Conservation (phyloP, 139 green algal genomes). For the Ettlia oleoabundans region DNA sequence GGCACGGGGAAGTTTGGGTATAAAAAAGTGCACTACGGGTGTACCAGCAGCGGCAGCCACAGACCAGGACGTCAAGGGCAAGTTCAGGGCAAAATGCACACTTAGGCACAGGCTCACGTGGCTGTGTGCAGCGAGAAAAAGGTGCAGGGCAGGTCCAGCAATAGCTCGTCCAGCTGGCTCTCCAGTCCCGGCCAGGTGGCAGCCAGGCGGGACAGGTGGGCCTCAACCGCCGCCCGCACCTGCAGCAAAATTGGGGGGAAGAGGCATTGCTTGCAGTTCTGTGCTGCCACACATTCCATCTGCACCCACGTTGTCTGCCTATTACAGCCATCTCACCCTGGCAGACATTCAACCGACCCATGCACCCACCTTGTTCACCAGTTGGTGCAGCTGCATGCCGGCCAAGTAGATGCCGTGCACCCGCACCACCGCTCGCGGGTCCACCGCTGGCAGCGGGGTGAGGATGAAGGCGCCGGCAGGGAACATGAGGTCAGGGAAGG, state of each 20-base stretch:
- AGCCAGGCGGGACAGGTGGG: slow-evolving; percentile 30
- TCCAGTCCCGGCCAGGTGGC: slow-evolving; percentile 44
- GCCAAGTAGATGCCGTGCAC: slow-evolving; percentile 51
- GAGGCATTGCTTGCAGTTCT: no score
- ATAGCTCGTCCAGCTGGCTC: slow-evolving; percentile 43
- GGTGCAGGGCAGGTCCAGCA: slow-evolving; percentile 74
- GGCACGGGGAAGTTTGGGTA: no score
- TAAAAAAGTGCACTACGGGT: no score
- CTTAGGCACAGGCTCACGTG: slow-evolving; percentile 20
- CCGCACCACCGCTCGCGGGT: slow-evolving; percentile 30
- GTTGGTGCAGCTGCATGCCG: slow-evolving; percentile 41
- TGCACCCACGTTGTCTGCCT: no score
- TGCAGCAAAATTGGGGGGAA: no score
- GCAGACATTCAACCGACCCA: no score
- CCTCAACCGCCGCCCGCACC: slow-evolving; percentile 27
- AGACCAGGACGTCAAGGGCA: no score
- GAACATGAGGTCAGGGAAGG: slow-evolving; percentile 51
- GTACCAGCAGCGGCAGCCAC: no score
- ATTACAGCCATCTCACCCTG: no score
- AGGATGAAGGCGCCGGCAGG: slow-evolving; percentile 47
- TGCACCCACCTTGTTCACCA: no score
- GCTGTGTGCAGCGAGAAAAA: slow-evolving; percentile 64
- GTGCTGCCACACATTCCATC: no score
- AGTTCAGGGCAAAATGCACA: no score
- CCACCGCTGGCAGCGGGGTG: slow-evolving; percentile 32